Conservation (phyloP, 2,329 filamentous ascomycete species). For the Colletotrichum sp. region DNA sequence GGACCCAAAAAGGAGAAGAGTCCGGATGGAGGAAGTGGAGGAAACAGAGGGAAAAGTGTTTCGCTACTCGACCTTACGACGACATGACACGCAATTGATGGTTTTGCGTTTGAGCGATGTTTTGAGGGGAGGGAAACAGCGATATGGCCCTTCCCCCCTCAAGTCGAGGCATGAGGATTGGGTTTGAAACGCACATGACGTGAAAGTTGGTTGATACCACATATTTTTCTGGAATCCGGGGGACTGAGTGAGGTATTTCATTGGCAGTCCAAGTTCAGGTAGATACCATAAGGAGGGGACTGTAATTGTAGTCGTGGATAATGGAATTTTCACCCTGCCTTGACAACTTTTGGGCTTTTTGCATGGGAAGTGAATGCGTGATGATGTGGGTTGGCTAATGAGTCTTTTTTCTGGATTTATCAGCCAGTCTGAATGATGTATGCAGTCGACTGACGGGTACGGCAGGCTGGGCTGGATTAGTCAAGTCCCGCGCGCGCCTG, state of each 20-base stretch:
- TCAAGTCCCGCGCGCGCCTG: background rate
- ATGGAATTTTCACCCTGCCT: constrained; percentile 3
- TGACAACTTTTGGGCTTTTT: background rate
- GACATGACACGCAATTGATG: constrained; percentile 21
- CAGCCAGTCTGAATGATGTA: background rate
- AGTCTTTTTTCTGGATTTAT: background rate
- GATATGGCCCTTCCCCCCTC: background rate
- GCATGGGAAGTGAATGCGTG: background rate
- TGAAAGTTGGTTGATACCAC: constrained; percentile 19
- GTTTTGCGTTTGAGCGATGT: constrained; percentile 22
- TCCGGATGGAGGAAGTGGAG: background rate
- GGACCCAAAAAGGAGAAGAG: background rate
- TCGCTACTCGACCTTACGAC: constrained; percentile 20
- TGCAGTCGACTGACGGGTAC: background rate
- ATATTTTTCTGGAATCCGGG: constrained; percentile 6
- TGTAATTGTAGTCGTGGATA: constrained; percentile 22
- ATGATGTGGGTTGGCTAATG: background rate
- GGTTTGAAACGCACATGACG: background rate
- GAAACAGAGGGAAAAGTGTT: background rate
- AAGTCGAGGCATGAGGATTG: background rate
- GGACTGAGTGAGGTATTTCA: background rate
- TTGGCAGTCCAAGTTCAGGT: background rate
- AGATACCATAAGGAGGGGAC: constrained; percentile 11
- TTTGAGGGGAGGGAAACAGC: background rate
- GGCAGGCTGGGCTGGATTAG: background rate